Evolutionary conservation across 192 early-diverging fungal species (phyloP), one percentile per base, ranked within the genome.

Genomic region (Rhizoclosmatium globosum): DNA sequence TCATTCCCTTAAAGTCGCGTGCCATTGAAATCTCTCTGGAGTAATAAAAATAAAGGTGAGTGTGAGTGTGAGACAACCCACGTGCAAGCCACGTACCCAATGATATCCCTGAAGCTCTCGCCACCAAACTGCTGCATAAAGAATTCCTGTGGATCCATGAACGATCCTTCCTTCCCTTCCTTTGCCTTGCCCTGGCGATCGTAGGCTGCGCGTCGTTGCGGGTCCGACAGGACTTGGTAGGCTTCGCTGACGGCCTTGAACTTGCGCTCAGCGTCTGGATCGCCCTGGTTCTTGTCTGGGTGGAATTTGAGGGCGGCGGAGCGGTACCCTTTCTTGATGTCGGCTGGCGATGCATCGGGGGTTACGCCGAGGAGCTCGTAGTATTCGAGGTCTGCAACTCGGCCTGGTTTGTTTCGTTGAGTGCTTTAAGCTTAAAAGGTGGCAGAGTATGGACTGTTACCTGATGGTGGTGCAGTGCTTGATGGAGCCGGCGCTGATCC

Each of bases 191-290:
- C 96, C 79, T 92, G 88, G 78, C 92, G 91, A 81, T 99, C 98
- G 85, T 99, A 99, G 65, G 89, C 84, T 42, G 93, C 88, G 77
- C 98, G 91, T 81, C 93, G 82, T 68, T 94, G 89, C 4, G 95
- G 95, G 77, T 99, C 97, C 4, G 95, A 96, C 19, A 99, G 87
- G 11, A 98, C 84, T 85, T 97, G 95, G 82, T 99, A 98, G 42
- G 98, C 98, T 81, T 98, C 96, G 9, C 96, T 97, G 41, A 99
- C 94, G 81, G 90, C 90, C 85, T 99, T 97, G 80, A 98, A 99
- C 91, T 89, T 92, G 61, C 91, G 91, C 80, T 93, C 94, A 21
- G 95, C 93, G 4, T 88, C 84, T 11, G 89, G 83, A 64, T 91
- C 89, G 79, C 93, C 88, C 42, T 86, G 78, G 82, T 89, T 91